Evolutionary conservation across 768 basidiomycete species (phyloP).

Genomic region (Lactarius sanguifluus): DNA sequence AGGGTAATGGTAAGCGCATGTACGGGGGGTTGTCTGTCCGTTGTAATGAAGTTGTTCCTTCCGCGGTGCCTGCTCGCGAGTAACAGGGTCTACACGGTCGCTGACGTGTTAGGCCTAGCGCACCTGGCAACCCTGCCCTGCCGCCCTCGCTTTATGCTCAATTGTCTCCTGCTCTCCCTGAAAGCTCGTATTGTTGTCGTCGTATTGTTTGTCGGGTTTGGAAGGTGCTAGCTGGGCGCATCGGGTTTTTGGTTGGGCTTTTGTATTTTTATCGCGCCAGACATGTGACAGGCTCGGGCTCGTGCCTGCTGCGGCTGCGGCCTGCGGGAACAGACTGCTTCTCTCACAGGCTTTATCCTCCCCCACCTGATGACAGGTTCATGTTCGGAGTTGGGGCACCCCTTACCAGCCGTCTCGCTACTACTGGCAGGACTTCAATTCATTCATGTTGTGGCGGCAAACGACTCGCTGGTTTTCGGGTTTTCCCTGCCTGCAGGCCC

Average conservation of each 20-base stretch:
- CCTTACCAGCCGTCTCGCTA: too few relatives aligned
- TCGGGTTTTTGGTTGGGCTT: background rate
- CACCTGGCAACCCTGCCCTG: background rate
- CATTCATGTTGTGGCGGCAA: background rate
- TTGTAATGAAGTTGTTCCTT: slow-evolving; percentile 1
- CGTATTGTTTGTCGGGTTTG: background rate
- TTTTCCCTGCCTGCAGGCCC: too few relatives aligned
- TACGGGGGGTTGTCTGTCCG: slow-evolving; percentile 5
- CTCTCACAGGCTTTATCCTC: background rate
- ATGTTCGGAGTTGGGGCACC: background rate
- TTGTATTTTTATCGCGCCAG: slow-evolving; percentile 5
- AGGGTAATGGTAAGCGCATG: slow-evolving; percentile 18
- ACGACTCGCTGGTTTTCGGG: background rate
- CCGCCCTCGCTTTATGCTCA: background rate
- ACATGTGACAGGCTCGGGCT: slow-evolving; percentile 8
- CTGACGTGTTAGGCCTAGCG: background rate
- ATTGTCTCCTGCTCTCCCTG: background rate
- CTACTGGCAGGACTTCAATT: background rate
- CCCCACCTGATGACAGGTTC: background rate
- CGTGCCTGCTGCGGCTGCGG: slow-evolving; percentile 12
- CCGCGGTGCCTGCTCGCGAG: background rate
- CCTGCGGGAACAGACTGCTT: background rate
- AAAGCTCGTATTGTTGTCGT: slow-evolving; percentile 5
- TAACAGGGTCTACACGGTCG: slow-evolving; percentile 1
- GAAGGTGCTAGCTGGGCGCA: background rate